Base-by-base conservation (phyloP, 768 basidiomycete species). In the Serendipita indica region DNA sequence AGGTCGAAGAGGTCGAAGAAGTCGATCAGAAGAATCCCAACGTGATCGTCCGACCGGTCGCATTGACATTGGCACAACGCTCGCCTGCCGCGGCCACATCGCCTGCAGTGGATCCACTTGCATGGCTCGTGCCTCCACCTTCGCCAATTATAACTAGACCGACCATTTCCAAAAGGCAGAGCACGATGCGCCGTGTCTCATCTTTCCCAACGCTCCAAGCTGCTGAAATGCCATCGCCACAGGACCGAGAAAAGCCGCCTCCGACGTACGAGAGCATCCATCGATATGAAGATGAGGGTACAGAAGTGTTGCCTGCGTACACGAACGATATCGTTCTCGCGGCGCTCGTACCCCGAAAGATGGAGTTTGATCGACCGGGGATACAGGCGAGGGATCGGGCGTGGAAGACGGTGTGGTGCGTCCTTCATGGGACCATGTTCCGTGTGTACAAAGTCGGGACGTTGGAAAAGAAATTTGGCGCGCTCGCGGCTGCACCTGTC, bases 351-450 rank as follows among this genome's bases (percentile, higher is more conserved):
- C 85, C 86, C 1, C 80, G 88, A 46, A 99, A 99, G 75, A 79
- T 92, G 82, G 96, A 99, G 74, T 98, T 99, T 67, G 73, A 71
- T 3, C 70, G 77, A 10, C 90, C 92, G 0, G 92, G 92, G 4
- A 74, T 89, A 2, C 89, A 94, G 69, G 84, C 93, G 4, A 79
- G 76, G 67, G 93, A 98, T 67, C 75, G 96, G 45, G 89, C 90
- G 66, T 99, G 96, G 96, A 79, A 87, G 61, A 75, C 87, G 54
- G 81, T 86, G 56, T 76, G 92, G 63, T 88, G 89, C 67, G 86
- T 93, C 65, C 72, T 99, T 27, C 89, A 96, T 66, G 96, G 96
- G 45, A 97, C 96, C n/a, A 74, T 76, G 62, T 81, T 98, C 67
- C 79, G 79, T 63, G 75, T 97, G 60, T 90, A 88, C 69, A 77